Evolutionary conservation across 371 early-diverging fungal species (phyloP).

Genomic region (Rhizopus microsporus): DNA sequence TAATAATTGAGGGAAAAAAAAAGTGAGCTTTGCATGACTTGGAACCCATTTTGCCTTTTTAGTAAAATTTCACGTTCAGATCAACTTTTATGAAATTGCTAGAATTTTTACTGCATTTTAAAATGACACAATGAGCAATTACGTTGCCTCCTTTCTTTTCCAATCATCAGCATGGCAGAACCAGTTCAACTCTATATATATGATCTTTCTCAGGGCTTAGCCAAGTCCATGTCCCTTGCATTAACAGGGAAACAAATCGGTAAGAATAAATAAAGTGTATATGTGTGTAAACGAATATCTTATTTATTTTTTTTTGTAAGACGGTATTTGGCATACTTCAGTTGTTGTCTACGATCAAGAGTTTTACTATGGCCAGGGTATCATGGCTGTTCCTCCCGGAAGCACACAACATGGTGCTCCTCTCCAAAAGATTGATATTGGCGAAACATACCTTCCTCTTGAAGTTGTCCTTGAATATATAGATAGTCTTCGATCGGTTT

Average conservation of each 20-base stretch:
- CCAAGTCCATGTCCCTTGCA: conserved; percentile 61
- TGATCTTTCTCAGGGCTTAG: conserved; percentile 79
- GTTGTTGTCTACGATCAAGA: conserved; percentile 89
- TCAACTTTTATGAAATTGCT: no score
- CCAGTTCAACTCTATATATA: conserved; percentile 73
- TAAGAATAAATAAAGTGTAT: conserved; percentile 16
- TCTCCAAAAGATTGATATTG: conserved; percentile 75
- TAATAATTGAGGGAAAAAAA: no score
- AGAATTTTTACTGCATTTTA: no score
- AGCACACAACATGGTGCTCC: conserved; percentile 76
- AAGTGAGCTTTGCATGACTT: no score
- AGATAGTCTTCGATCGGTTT: conserved; percentile 61
- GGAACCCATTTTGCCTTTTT: no score
- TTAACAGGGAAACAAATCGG: conserved; percentile 73
- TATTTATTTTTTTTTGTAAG: conserved; percentile 21
- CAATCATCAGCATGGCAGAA: conserved; percentile 23
- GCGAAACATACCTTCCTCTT: conserved; percentile 76
- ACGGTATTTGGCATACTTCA: conserved; percentile 90
- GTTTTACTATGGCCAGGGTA: conserved; percentile 84
- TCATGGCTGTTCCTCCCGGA: conserved; percentile 57
- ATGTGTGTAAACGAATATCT: background rate
- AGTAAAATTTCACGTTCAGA: no score
- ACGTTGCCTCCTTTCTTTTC: background rate
- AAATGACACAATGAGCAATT: no score
- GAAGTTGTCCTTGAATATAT: conserved; percentile 80